phyloP scores from a whole-genome alignment of 192 early-diverging fungal genomes.

The Thamnidium elegans region DNA sequence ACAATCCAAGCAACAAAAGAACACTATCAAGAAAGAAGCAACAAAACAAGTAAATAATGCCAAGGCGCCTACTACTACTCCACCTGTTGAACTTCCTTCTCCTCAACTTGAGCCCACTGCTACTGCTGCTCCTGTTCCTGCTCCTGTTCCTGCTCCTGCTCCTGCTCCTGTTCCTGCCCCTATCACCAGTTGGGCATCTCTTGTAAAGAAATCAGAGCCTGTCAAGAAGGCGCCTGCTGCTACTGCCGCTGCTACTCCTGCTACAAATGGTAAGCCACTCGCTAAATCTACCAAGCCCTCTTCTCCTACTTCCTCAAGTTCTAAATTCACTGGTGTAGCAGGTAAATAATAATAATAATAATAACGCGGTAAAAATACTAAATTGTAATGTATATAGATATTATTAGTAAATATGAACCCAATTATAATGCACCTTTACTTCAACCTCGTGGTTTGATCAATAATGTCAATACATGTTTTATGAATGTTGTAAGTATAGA shows the following conservation, averaged over 20 bases:
- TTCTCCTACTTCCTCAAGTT: neutral
- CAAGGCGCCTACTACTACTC: neutral
- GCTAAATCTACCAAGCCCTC: neutral
- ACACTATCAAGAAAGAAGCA: neutral
- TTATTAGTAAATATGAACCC: constrained; percentile 45
- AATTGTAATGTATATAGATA: constrained; percentile 23
- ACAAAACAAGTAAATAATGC: neutral
- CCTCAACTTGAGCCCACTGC: neutral
- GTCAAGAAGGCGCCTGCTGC: constrained; percentile 2
- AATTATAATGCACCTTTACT: constrained; percentile 42
- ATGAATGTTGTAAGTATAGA: constrained; percentile 84
- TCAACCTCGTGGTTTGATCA: constrained; percentile 89
- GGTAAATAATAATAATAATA: neutral
- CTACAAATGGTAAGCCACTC: neutral
- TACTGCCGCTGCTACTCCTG: neutral
- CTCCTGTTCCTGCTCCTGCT: neutral
- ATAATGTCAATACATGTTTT: constrained; percentile 98
- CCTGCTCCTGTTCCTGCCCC: neutral
- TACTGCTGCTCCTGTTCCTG: neutral
- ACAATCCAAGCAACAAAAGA: neutral
- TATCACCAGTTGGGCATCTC: constrained; percentile 39
- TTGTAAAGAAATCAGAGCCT: constrained; percentile 30
- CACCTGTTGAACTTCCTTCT: neutral
- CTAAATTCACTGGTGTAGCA: constrained; percentile 31
- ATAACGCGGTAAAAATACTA: neutral